phyloP scores from a whole-genome alignment of 1,284 basidiomycete species.

The Erythrobasidium hasegawianum region DNA sequence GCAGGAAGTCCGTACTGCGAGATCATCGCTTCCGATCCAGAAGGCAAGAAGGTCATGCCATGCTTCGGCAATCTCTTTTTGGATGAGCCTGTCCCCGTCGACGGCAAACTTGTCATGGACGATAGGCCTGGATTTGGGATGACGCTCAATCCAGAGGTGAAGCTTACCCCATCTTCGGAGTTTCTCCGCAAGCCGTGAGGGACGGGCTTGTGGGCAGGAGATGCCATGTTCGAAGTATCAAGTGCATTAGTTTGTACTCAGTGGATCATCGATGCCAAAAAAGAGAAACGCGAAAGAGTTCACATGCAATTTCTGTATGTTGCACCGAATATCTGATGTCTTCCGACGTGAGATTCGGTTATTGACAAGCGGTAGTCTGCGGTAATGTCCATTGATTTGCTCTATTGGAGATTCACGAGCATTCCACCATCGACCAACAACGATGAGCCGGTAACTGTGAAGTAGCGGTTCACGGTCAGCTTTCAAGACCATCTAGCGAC shows the following conservation, averaged over 20 bases:
- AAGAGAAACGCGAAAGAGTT: no score
- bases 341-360: no score
- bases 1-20: conserved; percentile 49
- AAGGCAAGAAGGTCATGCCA: conserved; percentile 54
- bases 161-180: conserved; percentile 48
- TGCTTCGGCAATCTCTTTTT: conserved; percentile 57
- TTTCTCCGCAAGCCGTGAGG: no score
- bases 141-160: conserved; percentile 54
- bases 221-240: no score
- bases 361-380: no score
- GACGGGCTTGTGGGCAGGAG: no score
- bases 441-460: conserved; percentile 58
- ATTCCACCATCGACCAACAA: conserved; percentile 72
- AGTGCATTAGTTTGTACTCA: no score
- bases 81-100: conserved; percentile 54
- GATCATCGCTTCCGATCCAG: conserved; percentile 56
- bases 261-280: no score
- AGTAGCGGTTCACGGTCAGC: background rate
- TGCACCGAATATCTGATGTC: no score
- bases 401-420: conserved; percentile 71
- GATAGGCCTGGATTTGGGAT: conserved; percentile 55
- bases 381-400: no score
- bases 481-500: background rate
- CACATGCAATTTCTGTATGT: no score
- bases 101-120: conserved; percentile 51